Evolutionary conservation across 2,329 filamentous ascomycete genomes (phyloP).

Genomic region (Thelonectria blattea): DNA sequence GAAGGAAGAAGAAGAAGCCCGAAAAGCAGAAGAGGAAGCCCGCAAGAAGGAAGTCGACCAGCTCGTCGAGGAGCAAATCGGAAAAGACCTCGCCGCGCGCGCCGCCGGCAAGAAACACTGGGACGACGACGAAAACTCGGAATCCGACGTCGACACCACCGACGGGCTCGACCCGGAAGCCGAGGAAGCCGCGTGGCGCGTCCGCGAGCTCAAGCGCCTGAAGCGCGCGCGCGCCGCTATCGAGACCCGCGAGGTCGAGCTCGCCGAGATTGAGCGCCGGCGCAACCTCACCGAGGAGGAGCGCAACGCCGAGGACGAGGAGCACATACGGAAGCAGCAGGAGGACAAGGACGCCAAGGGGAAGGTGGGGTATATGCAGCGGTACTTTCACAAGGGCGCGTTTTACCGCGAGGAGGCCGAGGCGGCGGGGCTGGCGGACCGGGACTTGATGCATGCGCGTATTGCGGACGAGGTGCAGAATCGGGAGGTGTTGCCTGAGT

Average conservation of each 20-base stretch:
- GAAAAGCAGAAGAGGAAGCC: conserved; percentile 62
- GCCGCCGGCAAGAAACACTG: conserved; percentile 82
- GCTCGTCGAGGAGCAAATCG: conserved; percentile 87
- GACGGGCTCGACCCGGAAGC: conserved; percentile 87
- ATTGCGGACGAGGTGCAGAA: conserved; percentile 86
- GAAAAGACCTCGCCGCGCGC: conserved; percentile 77
- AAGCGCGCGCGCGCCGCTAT: conserved; percentile 87
- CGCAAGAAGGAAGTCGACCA: conserved; percentile 75
- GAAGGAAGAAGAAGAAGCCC: conserved; percentile 44
- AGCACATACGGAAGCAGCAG: conserved; percentile 76
- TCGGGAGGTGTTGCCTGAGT: conserved; percentile 84
- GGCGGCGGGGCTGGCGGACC: conserved; percentile 74
- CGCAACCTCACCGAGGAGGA: conserved; percentile 87
- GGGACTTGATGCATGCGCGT: conserved; percentile 84
- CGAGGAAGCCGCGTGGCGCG: conserved; percentile 90
- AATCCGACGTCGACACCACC: conserved; percentile 83
- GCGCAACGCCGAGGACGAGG: conserved; percentile 82
- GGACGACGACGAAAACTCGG: conserved; percentile 77
- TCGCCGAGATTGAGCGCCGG: conserved; percentile 86
- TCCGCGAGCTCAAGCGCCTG: conserved; percentile 87
- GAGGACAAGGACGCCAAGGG: conserved; percentile 80
- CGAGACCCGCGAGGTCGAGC: conserved; percentile 81
- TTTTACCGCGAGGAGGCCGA: conserved; percentile 88
- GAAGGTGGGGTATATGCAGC: conserved; percentile 89
- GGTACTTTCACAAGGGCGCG: conserved; percentile 95